Base-by-base conservation (phyloP, 192 early-diverging fungal genomes). In the Phycomyces blakesleeanus region DNA sequence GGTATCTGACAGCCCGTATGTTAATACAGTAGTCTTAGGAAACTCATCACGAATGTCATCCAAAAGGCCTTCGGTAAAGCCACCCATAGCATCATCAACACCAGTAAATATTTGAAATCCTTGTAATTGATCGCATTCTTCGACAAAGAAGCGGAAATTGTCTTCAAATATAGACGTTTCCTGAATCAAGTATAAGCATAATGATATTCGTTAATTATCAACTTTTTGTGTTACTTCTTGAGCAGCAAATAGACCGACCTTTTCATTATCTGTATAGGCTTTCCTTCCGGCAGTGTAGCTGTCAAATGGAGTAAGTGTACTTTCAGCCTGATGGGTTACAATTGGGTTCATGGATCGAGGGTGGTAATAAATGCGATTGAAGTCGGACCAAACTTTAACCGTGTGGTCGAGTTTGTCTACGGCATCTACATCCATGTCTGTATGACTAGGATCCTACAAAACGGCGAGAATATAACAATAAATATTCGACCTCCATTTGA, bases 361-460 rank as follows among this genome's bases (percentile, higher is more conserved):
- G 58, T 91, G 88, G 71, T 86, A 93, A 59, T 81, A 90, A 16
- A 85, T 77, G 29, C 84, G 81, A 68, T 85, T 89, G 68, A 83
- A 92, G 63, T 98, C 94, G 0, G 93, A 86, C 93, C 95, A 96
- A 15, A 76, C 79, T 38, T 72, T 71, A 38, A 83, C 81, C 18
- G 68, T 66, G 16, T 61, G 62, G 24, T 91, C 83, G 37, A 90
- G 63, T 18, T 81, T 61, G n/a, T 55, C 42, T n/a, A 57, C 26
- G 4, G 44, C 58, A 29, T 69, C 54, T 5, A 50, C 16, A 39
- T 57, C 27, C 18, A 51, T 42, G 25, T 3, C 39, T n/a, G 60
- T 39, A 18, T 57, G 25, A 18, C 25, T 22, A 7, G 52, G 21
- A 54, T 54, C 26, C 52, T 54, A 22, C 2, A 5, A 26, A 7